A percentile compares a stretch with the other conserved stretches of the same genome.
Conservation (phyloP, 176 grass and related monocot genomes). For the Musa schizocarpa region DNA sequence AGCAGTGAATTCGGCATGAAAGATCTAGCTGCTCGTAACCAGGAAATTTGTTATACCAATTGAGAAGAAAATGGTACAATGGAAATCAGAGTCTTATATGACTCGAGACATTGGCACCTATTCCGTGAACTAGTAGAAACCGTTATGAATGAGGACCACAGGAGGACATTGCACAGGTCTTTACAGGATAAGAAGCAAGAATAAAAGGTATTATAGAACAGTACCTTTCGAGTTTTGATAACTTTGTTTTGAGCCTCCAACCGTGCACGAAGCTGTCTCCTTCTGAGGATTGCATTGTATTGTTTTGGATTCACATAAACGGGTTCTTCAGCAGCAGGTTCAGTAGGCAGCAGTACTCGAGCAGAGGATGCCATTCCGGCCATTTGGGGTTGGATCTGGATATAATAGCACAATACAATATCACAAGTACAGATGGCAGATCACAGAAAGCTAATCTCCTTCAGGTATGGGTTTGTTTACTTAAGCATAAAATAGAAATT, state of each 20-base stretch:
- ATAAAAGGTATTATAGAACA: not conserved
- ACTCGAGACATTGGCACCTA: no score
- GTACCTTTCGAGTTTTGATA: conserved; percentile 86
- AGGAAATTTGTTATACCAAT: no score
- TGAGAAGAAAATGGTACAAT: no score
- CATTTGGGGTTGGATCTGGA: conserved; percentile 69
- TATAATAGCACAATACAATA: not conserved
- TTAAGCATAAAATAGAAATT: not conserved
- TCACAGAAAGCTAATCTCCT: not conserved
- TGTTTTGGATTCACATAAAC: conserved; percentile 97
- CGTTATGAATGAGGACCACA: not conserved
- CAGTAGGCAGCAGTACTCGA: conserved; percentile 64
- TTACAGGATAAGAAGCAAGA: not conserved
- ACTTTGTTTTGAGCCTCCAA: conserved; percentile 94
- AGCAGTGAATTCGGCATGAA: no score
- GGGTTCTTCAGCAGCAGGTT: conserved; percentile 70
- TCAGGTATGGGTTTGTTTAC: not conserved
- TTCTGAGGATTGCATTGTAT: conserved; percentile 84
- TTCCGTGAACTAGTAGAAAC: no score
- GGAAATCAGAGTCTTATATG: no score
- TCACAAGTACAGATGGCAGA: not conserved
- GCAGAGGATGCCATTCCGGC: conserved; percentile 43
- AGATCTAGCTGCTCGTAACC: no score
- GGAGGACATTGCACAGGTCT: not conserved
- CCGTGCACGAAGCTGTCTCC: conserved; percentile 76